Conservation (phyloP, 73 alveolate genomes). For the Blepharisma japonicum region DNA sequence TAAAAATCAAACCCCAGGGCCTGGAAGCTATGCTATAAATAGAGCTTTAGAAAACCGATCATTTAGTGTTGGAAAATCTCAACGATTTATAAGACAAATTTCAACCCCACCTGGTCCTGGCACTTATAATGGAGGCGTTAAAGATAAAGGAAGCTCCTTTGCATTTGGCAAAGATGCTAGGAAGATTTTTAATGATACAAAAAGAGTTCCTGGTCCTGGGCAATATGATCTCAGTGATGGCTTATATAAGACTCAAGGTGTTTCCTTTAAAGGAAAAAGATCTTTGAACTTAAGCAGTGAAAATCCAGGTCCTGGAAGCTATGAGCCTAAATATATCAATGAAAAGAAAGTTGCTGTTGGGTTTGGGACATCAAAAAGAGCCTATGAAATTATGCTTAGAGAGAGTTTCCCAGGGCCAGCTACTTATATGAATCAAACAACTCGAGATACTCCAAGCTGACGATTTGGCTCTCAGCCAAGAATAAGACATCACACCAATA, state of each 20-base stretch:
- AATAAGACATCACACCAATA: constrained; percentile 33
- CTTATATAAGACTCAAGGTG: no score
- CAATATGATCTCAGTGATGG: constrained; percentile 28
- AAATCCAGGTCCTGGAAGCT: constrained; percentile 50
- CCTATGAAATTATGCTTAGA: neutral
- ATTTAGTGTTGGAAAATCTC: constrained; percentile 28
- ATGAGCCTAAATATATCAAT: constrained; percentile 18
- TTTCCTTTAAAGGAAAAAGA: no score
- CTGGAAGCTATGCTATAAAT: neutral
- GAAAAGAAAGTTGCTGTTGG: no score
- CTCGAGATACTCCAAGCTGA: constrained; percentile 40
- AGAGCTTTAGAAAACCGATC: neutral
- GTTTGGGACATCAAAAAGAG: no score
- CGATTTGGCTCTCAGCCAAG: constrained; percentile 39
- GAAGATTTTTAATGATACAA: no score
- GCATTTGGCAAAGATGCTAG: no score
- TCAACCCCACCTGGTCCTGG: constrained; percentile 52
- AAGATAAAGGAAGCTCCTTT: no score
- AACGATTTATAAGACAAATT: constrained; percentile 29
- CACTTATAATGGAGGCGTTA: constrained; percentile 14
- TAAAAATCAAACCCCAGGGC: neutral
- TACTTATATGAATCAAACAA: constrained; percentile 21
- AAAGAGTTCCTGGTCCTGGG: constrained; percentile 49
- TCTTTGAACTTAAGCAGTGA: neutral
- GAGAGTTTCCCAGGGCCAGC: constrained; percentile 44